These are phyloP conservation scores for Paraconiothyrium brasiliense DNA, from an alignment of 2,329 filamentous ascomycete species.

Conservation along the genomic window DNA sequence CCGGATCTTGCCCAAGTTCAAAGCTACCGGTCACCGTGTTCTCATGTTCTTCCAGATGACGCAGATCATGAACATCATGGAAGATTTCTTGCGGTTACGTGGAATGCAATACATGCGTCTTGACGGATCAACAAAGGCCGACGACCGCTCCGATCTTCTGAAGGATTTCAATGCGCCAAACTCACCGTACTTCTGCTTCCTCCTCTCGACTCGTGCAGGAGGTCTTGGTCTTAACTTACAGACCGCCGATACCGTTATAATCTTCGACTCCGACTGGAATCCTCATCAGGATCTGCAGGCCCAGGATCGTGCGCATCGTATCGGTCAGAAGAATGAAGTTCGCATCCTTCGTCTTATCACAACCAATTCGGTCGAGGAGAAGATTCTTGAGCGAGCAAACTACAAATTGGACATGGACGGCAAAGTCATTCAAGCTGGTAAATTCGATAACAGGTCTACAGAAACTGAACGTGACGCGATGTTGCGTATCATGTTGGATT, in stretches of 20 bases:
- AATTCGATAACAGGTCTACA: constrained; percentile 99
- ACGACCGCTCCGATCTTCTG: constrained; percentile 92
- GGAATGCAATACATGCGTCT: constrained; percentile 88
- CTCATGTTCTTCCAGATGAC: constrained; percentile 99
- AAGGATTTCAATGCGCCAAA: constrained; percentile 87
- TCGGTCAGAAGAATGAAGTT: constrained; percentile 99
- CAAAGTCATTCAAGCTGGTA: constrained; percentile 98
- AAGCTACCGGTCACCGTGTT: constrained; percentile 88
- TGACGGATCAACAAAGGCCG: constrained; percentile 96
- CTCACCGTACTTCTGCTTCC: constrained; percentile 96
- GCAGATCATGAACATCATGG: constrained; percentile 99
- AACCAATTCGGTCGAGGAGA: constrained; percentile 97
- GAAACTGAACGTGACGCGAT: constrained; percentile 98
- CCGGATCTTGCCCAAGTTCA: constrained; percentile 91
- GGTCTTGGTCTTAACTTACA: constrained; percentile 97
- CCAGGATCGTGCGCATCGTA: constrained; percentile 99
- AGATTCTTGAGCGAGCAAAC: constrained; percentile 94
- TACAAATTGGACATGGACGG: constrained; percentile 99
- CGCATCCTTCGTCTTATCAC: constrained; percentile 95
- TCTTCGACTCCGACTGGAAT: constrained; percentile 99
- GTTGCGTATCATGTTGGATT: constrained; percentile 90
- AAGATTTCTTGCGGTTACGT: constrained; percentile 89
- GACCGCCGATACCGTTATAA: constrained; percentile 98
- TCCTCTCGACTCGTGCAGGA: constrained; percentile 98
- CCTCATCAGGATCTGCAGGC: constrained; percentile 99